phyloP scores from a whole-genome alignment of 2,329 filamentous ascomycete genomes.

The Aureobasidium vineae region DNA sequence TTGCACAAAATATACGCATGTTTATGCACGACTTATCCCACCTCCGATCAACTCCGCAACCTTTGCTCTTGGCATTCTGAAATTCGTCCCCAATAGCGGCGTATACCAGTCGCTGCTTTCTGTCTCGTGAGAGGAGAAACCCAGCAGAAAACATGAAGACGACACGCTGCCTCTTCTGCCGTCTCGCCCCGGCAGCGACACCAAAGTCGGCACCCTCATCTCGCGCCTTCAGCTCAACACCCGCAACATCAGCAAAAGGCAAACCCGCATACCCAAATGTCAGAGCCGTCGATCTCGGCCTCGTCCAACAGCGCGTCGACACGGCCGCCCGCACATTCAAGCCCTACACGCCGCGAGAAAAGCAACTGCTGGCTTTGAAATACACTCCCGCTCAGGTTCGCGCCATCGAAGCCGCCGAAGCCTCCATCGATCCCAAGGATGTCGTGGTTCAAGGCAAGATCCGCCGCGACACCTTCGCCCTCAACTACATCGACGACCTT shows the following conservation, averaged over 20 bases:
- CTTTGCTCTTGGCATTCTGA: slow-evolving; percentile 28
- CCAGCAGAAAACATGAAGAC: slow-evolving; percentile 33
- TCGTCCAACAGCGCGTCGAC: slow-evolving; percentile 29
- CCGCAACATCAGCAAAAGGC: slow-evolving; percentile 40
- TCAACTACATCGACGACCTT: slow-evolving; percentile 81
- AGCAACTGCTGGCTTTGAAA: slow-evolving; percentile 58
- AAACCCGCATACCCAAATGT: slow-evolving; percentile 46
- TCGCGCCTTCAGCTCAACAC: slow-evolving; percentile 43
- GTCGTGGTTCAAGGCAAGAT: slow-evolving; percentile 69
- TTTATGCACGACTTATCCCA: not conserved
- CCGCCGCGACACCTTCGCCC: slow-evolving; percentile 68
- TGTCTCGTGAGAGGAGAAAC: not conserved
- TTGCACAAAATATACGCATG: not conserved
- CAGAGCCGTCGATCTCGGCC: slow-evolving; percentile 43
- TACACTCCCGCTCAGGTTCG: slow-evolving; percentile 81
- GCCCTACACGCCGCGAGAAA: slow-evolving; percentile 66
- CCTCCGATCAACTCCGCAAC: slow-evolving; percentile 17
- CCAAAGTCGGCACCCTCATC: slow-evolving; percentile 31
- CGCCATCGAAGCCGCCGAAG: slow-evolving; percentile 77
- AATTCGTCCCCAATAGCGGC: slow-evolving; percentile 24
- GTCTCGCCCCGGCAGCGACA: slow-evolving; percentile 34
- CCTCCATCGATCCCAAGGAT: slow-evolving; percentile 70
- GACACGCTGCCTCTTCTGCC: slow-evolving; percentile 44
- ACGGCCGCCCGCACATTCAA: slow-evolving; percentile 50
- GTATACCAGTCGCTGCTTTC: not conserved